Evolutionary conservation across 1,284 basidiomycete species (phyloP), one percentile per base, ranked within the genome.

Genomic region (Fomitopsis betulina): DNA sequence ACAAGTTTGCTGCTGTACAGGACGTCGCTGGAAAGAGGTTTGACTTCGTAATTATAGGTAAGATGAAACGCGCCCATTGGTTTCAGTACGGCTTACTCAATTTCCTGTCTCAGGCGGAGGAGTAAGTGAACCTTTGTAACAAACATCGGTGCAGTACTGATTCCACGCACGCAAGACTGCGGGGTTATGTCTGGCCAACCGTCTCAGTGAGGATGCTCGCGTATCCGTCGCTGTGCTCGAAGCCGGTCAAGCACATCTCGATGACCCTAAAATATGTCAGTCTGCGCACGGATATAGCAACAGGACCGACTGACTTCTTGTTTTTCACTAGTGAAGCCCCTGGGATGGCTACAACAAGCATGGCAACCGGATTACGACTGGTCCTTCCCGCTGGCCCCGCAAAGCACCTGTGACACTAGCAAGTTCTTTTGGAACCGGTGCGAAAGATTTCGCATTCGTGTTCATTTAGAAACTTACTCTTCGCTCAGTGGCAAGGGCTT

Each of bases 321-420:
- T 40, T 10, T 32, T 15, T 10, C 19, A 39, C 5, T 52, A 65
- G 64, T 38, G 33, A 40, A 13, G 3, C 55, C 56, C 5, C 47
- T 59, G 23, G 62, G 62, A 12, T 62, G 60, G 60, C 32, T 56
- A 56, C 42, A 53, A 38, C 60, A 62, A 42, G 23, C 59, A 30
- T 58, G 52, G 33, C 55, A 63, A 45, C 56, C 62, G 4, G 58
- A 62, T 15, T 65, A 63, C 40, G 64, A 63, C 55, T 65, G 60
- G 60, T 43, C 38, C 5, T 65, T 62, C 54, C 53, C 52, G 13
- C 58, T 57, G 3, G 50, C 53, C 2, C 61, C 62, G 1, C 64
- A 65, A 38, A 23, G n/a, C 19, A 35, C 54, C 17, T 33, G 53
- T 2, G 54, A 54, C 10, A 35, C 35, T 19, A 53, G 45, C 38